Conservation (phyloP, 1,139 yeast species). For the Blastobotrys malaysiensis region DNA sequence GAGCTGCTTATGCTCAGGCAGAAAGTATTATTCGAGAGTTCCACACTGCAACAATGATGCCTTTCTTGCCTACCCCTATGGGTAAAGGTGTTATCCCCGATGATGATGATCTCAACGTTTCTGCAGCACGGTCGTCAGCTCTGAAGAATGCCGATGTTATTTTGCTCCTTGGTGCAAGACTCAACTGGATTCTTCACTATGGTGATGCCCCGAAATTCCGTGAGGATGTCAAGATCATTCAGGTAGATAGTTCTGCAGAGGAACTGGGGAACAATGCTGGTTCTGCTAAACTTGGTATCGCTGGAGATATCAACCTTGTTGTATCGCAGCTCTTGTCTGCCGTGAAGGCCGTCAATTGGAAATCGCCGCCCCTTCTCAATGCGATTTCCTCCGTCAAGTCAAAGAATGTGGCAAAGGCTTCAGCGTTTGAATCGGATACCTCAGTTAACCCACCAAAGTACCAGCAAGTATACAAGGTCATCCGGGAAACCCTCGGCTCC, state of each 20-base stretch:
- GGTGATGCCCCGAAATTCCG: conserved; percentile 52
- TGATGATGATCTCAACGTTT: conserved; percentile 41
- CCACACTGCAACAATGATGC: conserved; percentile 38
- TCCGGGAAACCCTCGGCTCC: conserved; percentile 37
- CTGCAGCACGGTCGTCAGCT: conserved; percentile 56
- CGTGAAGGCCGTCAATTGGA: conserved; percentile 20
- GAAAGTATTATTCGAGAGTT: conserved; percentile 38
- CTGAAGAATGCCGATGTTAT: conserved; percentile 51
- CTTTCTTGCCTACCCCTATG: conserved; percentile 68
- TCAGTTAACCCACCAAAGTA: conserved; percentile 39
- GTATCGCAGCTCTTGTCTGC: conserved; percentile 33
- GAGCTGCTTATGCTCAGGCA: conserved; percentile 46
- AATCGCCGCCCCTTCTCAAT: conserved; percentile 33
- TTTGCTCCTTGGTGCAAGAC: conserved; percentile 53
- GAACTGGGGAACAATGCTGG: conserved; percentile 46
- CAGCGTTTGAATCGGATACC: conserved; percentile 25
- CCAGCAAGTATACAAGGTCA: conserved; percentile 46
- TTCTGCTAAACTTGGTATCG: conserved; percentile 37
- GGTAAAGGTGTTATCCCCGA: conserved; percentile 65
- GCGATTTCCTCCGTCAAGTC: conserved; percentile 31
- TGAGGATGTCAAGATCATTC: conserved; percentile 43
- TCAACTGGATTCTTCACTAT: conserved; percentile 64
- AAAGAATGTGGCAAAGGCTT: conserved; percentile 38
- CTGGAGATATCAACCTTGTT: conserved; percentile 47
- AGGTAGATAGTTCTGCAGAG: conserved; percentile 49